Conservation (phyloP, 2,329 filamentous ascomycete species). For the Cordyceps cateniannulata region DNA sequence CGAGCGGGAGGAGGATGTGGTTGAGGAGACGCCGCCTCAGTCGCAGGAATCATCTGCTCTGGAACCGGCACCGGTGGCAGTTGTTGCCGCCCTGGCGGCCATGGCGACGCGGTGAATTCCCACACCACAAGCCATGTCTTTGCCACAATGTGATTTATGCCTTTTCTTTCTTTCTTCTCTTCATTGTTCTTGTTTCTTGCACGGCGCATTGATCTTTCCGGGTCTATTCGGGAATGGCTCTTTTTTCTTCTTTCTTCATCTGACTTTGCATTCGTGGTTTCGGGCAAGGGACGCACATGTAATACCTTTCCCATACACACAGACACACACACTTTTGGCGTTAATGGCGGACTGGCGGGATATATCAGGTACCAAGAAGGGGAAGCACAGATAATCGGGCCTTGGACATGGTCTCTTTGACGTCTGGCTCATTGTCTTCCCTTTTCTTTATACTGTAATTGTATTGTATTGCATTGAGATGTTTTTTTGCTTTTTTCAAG, state of each 20-base stretch:
- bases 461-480: background rate
- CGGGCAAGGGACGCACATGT: background rate
- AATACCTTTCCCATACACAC: background rate
- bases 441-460: background rate
- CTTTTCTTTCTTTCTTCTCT: background rate
- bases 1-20: conserved; percentile 28
- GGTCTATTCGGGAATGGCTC: too few species aligned
- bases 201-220: background rate
- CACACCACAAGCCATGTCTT: too few species aligned
- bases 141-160: background rate
- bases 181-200: background rate
- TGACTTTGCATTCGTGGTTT: background rate
- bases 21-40: conserved; percentile 36
- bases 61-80: background rate
- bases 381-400: background rate
- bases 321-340: background rate
- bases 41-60: background rate
- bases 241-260: background rate
- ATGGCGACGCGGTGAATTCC: background rate
- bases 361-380: background rate
- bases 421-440: background rate
- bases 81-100: background rate
- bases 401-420: too few species aligned
- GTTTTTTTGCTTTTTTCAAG: background rate
- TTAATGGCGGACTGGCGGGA: background rate